Evolutionary conservation across 495 filamentous ascomycete species (phyloP), one percentile per base, ranked within the genome.

Genomic region (Lasiosphaeria hispida): DNA sequence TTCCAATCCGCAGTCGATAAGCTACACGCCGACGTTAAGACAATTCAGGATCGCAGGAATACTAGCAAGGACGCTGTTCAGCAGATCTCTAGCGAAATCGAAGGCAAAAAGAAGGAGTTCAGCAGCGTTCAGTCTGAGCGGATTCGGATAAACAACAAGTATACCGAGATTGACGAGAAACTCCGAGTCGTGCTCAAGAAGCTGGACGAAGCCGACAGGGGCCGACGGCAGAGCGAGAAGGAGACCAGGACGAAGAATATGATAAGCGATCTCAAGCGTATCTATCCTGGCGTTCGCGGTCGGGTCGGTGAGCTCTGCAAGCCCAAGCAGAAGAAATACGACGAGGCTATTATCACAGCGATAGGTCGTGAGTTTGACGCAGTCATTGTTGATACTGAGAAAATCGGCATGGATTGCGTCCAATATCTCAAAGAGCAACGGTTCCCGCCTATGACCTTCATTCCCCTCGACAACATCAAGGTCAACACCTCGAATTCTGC

Each of bases 381-480:
- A 10, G 86, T 99, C 48, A 84, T 99, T 55, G 92, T 97, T n/a
- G 94, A 99, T 64, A 95, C 87, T 30, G 91, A 97, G 65, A 96
- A 94, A 77, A 92, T 87, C 0, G 95, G 90, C 33, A 88, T 90
- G 60, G 91, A 97, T 59, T 97, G 92, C 66, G 93, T 99, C 42
- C 87, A 96, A 64, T 94, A 95, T 71, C 82, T 97, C 45, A 90
- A 91, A 57, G 92, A 96, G 53, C 91, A 97, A 66, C 85, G 88
- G 36, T 83, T 86, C 17, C 85, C 89, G 19, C 89, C 91, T 59
- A 86, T 91, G 55, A 97, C 89, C 1, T 97, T 97, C 71, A 88
- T 97, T 54, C 94, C 94, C 0, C 80, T 97, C 10, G 94, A 99
- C 74, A 96, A 96, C 19, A 96, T 99, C 66, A 94, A 97, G 62